These are phyloP conservation scores for Neurospora pannonica DNA, from an alignment of 495 filamentous ascomycete genomes.

Conservation along the genomic window DNA sequence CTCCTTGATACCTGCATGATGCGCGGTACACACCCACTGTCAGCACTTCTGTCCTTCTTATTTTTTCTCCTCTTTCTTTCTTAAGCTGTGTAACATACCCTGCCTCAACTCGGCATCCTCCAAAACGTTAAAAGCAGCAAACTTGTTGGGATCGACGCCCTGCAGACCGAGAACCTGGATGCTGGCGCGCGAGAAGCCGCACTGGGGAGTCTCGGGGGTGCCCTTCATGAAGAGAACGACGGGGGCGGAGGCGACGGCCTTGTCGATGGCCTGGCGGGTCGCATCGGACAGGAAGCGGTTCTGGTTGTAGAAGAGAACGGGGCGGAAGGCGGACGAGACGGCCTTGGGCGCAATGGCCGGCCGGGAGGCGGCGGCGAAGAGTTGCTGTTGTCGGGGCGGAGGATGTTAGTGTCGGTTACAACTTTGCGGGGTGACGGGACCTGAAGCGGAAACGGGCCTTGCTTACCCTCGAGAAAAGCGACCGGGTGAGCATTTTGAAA, in stretches of 20 bases:
- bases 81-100: constrained; percentile 45
- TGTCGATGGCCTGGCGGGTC: constrained; percentile 72
- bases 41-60: neutral
- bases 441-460: neutral
- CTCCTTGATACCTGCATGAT: constrained; percentile 80
- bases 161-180: constrained; percentile 92
- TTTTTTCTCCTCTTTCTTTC: neutral
- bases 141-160: constrained; percentile 93
- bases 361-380: constrained; percentile 7
- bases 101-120: constrained; percentile 79
- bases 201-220: constrained; percentile 94
- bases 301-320: constrained; percentile 28
- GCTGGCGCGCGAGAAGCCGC: constrained; percentile 90
- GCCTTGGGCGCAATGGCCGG: neutral
- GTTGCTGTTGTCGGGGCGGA: constrained; percentile 2
- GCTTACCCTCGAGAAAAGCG: constrained; percentile 18
- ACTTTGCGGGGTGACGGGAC: neutral
- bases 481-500: constrained; percentile 17
- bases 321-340: constrained; percentile 1
- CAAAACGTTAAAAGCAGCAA: constrained; percentile 91
- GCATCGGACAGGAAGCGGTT: constrained; percentile 66
- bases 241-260: constrained; percentile 71
- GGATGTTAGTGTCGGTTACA: neutral
- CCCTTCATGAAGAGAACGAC: constrained; percentile 99
- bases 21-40: neutral